Evolutionary conservation across 108 stramenopile genomes (phyloP), one percentile per base, ranked within the genome.

Genomic region (Cyclotella atomus): DNA sequence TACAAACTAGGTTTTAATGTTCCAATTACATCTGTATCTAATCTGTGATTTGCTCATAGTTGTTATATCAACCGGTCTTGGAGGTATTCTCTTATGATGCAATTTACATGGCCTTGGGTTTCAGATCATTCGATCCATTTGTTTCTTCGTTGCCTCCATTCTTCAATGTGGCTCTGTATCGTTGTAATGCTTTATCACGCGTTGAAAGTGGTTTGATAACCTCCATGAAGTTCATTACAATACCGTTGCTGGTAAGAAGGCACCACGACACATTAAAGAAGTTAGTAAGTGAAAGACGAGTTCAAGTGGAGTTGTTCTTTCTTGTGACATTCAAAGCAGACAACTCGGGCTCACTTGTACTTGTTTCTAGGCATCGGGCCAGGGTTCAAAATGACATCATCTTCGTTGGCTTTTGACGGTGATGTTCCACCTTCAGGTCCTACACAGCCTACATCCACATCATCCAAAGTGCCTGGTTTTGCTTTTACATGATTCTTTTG

Each of bases 361-460:
- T 88, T 65, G 62, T 93, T 88, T 64, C 77, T 86, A 27, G 94
- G 94, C 19, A 83, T 15, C 5, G 87, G 88, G 52, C 95, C 95
- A 38, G 95, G 95, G 72, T 95, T 85, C 8, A 66, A 46, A 21
- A 86, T 73, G 45, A 70, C 71, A 19, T 68, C 64, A 35, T 63
- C 53, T n/a, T 45, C 55, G 12, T 53, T 60, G 17, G 21, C 71
- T 34, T 34, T 47, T 25, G 56, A 17, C 16, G 62, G 25, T 15
- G 29, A 24, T 73, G 59, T 59, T 65, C 43, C 47, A 24, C 43
- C 63, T 64, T 69, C 66, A 25, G 59, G 77, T 7, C 87, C 84
- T 2, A 71, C 75, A 65, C 89, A 88, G n/a, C 85, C 84, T n/a
- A 88, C 83, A 69, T 90, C 87, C 45, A 63, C 85, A 72, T 88